Conservation (phyloP, 352 stramenopile genomes). For the Plasmopara halstedii region DNA sequence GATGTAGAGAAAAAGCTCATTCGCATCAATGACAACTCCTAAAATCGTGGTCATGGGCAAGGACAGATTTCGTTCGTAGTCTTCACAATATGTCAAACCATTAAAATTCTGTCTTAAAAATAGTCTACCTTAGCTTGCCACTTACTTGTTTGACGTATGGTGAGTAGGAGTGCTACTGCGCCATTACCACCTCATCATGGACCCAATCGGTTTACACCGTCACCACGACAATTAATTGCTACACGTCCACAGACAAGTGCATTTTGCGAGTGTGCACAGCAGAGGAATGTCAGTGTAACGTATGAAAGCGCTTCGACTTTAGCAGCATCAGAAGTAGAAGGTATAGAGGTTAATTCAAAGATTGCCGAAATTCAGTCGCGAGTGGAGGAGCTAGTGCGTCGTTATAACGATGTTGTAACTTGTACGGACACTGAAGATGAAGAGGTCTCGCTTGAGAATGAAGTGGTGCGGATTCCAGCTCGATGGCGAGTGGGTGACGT, state of each 20-base stretch:
- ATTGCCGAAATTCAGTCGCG: constrained; percentile 60
- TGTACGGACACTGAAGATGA: constrained; percentile 16
- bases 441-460: constrained; percentile 17
- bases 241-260: constrained; percentile 9
- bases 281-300: neutral
- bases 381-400: constrained; percentile 58
- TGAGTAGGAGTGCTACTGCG: constrained; percentile 6
- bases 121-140: too few relatives aligned
- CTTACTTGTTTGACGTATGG: too few relatives aligned
- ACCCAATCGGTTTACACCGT: constrained; percentile 6
- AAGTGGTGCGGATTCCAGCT: constrained; percentile 20
- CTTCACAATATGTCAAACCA: too few relatives aligned
- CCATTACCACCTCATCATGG: constrained; percentile 6
- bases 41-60: too few relatives aligned
- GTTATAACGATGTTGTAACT: constrained; percentile 43
- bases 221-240: constrained; percentile 12
- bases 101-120: too few relatives aligned
- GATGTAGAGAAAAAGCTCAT: constrained; percentile 79
- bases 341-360: constrained; percentile 27
- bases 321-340: neutral
- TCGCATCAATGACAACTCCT: constrained; percentile 81
- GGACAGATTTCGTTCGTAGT: too few relatives aligned
- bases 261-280: neutral
- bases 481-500: constrained; percentile 60
- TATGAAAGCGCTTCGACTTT: constrained; percentile 16